These are phyloP conservation scores for Schwanniomyces occidentalis DNA, from an alignment of 805 yeast species.

Conservation along the genomic window DNA sequence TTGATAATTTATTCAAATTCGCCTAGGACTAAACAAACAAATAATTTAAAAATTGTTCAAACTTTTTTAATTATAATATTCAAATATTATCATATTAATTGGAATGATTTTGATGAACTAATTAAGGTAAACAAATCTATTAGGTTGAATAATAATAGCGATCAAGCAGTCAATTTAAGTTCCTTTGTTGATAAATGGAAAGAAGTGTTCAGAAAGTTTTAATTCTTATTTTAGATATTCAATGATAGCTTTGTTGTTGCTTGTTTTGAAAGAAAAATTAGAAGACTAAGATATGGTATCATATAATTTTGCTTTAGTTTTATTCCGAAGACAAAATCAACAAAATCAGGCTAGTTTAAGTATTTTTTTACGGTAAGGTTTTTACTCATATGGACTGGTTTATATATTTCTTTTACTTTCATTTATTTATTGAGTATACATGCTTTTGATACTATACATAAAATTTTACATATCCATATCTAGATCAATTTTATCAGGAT, in stretches of 20 bases:
- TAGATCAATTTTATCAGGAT: slow-evolving; percentile 64
- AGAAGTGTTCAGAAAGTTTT: slow-evolving; percentile 24
- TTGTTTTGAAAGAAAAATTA: no score
- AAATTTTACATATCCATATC: slow-evolving; percentile 41
- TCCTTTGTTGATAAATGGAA: slow-evolving; percentile 42
- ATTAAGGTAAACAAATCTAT: slow-evolving; percentile 35
- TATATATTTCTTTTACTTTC: no score
- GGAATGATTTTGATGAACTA: slow-evolving; percentile 38
- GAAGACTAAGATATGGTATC: no score
- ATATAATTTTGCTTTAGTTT: no score
- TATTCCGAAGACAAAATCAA: no score
- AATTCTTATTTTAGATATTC: no score
- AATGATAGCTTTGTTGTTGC: no score
- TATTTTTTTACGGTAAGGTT: no score
- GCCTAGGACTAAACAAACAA: slow-evolving; percentile 28
- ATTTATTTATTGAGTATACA: background rate
- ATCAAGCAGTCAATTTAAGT: slow-evolving; percentile 33
- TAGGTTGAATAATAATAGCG: slow-evolving; percentile 35
- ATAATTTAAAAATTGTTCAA: slow-evolving; percentile 30
- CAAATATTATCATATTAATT: slow-evolving; percentile 42
- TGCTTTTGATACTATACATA: slow-evolving; percentile 1
- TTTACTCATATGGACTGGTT: no score
- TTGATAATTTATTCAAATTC: slow-evolving; percentile 35
- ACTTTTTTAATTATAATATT: slow-evolving; percentile 33
- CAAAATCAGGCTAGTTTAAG: no score